Evolutionary conservation across 768 basidiomycete species (phyloP).

Genomic region (Candolleomyces eurysporus): DNA sequence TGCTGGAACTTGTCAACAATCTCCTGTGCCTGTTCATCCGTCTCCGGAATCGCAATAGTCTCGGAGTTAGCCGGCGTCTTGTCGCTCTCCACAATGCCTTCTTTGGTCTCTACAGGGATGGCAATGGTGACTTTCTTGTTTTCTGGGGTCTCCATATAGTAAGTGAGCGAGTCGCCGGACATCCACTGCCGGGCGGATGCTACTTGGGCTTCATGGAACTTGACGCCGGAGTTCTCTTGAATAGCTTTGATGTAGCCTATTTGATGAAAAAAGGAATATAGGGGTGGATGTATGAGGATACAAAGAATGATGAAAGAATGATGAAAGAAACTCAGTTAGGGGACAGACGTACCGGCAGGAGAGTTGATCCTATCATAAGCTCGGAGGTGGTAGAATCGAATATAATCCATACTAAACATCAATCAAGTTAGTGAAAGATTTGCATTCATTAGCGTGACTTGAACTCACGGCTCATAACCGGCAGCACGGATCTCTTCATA

Average conservation of each 20-base stretch:
- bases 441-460: not conserved
- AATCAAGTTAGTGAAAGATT: not conserved
- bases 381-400: conserved; percentile 90
- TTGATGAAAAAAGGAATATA: conserved; percentile 8
- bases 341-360: conserved; percentile 48
- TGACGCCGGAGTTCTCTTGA: conserved; percentile 73
- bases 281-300: not conserved
- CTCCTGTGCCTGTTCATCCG: conserved; percentile 64
- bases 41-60: conserved; percentile 65
- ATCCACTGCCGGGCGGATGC: conserved; percentile 80
- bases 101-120: conserved; percentile 47
- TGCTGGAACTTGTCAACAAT: conserved; percentile 70
- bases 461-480: conserved; percentile 73
- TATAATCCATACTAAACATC: conserved; percentile 65
- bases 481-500: conserved; percentile 78
- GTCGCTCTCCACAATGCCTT: conserved; percentile 49
- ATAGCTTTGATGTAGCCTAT: conserved; percentile 58
- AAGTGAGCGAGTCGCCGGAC: conserved; percentile 40
- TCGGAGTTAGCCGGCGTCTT: conserved; percentile 52
- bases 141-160: conserved; percentile 3
- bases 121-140: conserved; percentile 60
- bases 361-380: conserved; percentile 90
- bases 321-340: not conserved
- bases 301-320: not conserved
- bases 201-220: conserved; percentile 83